Base-by-base conservation (phyloP, 139 green algal genomes). In the Coelastrella sp. region DNA sequence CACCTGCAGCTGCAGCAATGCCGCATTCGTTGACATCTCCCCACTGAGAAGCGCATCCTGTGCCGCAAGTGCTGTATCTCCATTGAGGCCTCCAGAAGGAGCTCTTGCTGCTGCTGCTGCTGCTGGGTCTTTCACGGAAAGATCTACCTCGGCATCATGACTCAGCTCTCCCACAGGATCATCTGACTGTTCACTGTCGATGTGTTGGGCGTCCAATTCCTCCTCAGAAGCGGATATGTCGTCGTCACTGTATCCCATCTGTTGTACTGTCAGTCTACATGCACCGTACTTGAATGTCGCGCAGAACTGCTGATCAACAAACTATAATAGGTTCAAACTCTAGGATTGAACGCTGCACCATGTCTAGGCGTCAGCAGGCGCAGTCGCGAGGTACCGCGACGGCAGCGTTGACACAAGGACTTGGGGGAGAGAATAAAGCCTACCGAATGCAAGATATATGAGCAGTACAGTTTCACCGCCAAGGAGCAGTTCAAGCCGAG, bases 1-100 rank as follows among this genome's bases (percentile, higher is more conserved):
- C 25, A 90, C 86, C 86, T 90, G 86, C 73, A 95, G 78, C 61
- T 93, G 78, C 73, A 95, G 79, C 66, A 95, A 86, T 35, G 68
- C 86, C 58, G 91, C 91, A 14, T 94, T 88, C 5, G 90, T 92
- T 24, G 82, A 84, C 24, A 91, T 58, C 61, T 93, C 75, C 22
- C 76, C 73, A 19, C 57, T 78, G 11, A 90, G 60, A 10, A 90
- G 75, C 7, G 74, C 86, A 15, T 83, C 58, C 59, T 89, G 24
- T 12, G 66, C 68, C 9, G 66, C 84, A 10, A 10, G 59, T 27
- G 86, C 75, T 24, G 73, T n/a, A 10, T 72, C 86, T 49, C 17
- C 74, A 6, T 19, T 10, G 22, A 6, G 70, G 1, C 6, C 57
- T 14, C 0, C 58, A 58, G n/a, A 49, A 66, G 70, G 12, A 22